These are phyloP conservation scores for Hibiscus tridactylites DNA, from an alignment of 345 rosid genomes.

Conservation along the genomic window DNA sequence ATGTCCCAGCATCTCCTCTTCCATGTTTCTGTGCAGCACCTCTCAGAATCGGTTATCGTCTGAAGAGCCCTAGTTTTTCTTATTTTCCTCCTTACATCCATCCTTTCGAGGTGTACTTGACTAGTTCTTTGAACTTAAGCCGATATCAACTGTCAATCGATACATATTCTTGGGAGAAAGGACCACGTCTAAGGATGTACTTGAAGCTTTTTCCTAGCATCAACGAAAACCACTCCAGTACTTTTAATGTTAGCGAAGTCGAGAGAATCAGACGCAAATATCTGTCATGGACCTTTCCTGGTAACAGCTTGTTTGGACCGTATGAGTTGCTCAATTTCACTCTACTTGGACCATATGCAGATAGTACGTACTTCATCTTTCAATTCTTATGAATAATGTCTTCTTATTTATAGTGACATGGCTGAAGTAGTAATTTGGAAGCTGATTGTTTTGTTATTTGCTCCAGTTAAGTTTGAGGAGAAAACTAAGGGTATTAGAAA, in stretches of 20 bases:
- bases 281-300: conserved; percentile 55
- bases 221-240: conserved; percentile 13
- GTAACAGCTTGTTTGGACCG: conserved; percentile 61
- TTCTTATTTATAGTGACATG: background rate
- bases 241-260: conserved; percentile 60
- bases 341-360: conserved; percentile 66
- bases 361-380: conserved; percentile 33
- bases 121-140: conserved; percentile 42
- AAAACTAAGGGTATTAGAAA: conserved; percentile 30
- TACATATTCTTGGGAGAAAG: conserved; percentile 56
- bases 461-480: conserved; percentile 27
- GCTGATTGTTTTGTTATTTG: conserved; percentile 7
- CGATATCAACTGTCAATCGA: conserved; percentile 57
- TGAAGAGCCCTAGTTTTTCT: conserved; percentile 86
- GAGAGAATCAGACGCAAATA: conserved; percentile 41
- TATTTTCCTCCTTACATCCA: conserved; percentile 50
- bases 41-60: conserved; percentile 71
- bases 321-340: conserved; percentile 90
- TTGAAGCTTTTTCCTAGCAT: conserved; percentile 51
- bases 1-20: conserved; percentile 56
- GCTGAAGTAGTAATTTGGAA: background rate
- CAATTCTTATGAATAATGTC: background rate
- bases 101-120: conserved; percentile 44
- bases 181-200: conserved; percentile 49
- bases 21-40: conserved; percentile 80